Percentiles rank a stretch among this genome's conserved stretches.
phyloP scores from a whole-genome alignment of 371 early-diverging fungal genomes.

The Mortierella sp. region DNA sequence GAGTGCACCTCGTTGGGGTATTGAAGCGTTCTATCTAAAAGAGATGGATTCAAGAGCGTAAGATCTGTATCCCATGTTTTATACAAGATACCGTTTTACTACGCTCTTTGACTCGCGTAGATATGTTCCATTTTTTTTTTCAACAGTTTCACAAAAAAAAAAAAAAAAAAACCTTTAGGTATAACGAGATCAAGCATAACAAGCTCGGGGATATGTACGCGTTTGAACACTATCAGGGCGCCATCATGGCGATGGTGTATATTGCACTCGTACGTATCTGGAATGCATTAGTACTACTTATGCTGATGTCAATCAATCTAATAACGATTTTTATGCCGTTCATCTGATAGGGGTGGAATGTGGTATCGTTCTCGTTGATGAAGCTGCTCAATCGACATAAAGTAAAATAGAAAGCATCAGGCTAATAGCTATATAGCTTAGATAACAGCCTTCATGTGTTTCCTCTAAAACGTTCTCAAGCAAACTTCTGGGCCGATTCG shows the following conservation, averaged over 20 bases:
- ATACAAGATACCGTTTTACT: not conserved
- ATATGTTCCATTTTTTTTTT: not conserved
- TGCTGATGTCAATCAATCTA: not conserved
- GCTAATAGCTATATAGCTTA: too few species aligned
- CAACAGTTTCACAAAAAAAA: too few species aligned
- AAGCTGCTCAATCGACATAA: slow-evolving; percentile 33
- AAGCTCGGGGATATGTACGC: slow-evolving; percentile 35
- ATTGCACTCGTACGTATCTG: slow-evolving; percentile 32
- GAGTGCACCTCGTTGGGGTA: slow-evolving; percentile 50
- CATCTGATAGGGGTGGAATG: slow-evolving; percentile 12
- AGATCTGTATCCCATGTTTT: not conserved
- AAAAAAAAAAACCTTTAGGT: slow-evolving; percentile 7
- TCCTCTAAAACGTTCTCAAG: too few species aligned
- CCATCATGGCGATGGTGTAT: slow-evolving; percentile 42
- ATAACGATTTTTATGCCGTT: not conserved
- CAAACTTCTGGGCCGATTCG: too few species aligned
- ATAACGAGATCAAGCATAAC: slow-evolving; percentile 46
- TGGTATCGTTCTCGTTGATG: slow-evolving; percentile 15
- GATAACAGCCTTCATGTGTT: too few species aligned
- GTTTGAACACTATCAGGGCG: slow-evolving; percentile 31
- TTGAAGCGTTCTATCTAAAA: slow-evolving; percentile 51
- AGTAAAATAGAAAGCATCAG: too few species aligned
- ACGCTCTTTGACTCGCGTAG: not conserved
- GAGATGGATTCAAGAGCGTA: slow-evolving; percentile 44
- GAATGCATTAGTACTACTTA: not conserved